Evolutionary conservation across 83 land plant species (phyloP), one percentile per base, ranked within the genome.

Genomic region (Isoetes engelmannii): DNA sequence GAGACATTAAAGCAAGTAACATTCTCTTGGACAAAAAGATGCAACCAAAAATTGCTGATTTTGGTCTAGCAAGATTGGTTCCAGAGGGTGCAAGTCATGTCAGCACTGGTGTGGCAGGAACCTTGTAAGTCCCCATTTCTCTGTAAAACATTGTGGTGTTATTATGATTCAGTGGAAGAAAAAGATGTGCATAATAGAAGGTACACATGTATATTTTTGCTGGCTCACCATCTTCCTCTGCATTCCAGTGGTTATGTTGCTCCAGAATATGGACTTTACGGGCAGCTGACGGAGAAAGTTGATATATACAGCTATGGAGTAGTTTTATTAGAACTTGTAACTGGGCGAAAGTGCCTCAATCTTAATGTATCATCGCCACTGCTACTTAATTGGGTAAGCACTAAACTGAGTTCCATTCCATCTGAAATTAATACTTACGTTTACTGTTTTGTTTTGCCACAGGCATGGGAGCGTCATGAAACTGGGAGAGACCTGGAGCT

Each of bases 21-120:
- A 28, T 28, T 28, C 37, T 28, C 37, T 28, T 28, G 37, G 37
- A 28, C 37, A 28, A 28, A 28, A 28, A 28, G 37, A 28, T 28
- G 37, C 37, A 28, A 28, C 69, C 81, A 0, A 79, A 79, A 57
- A 74, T 79, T 13, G 61, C 77, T 12, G 81, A 79, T 57, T 79
- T 79, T 49, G 81, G 81, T 8, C 53, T 79, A 12, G 81, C 81
- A 57, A 66, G 77, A 19, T 56, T 15, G 7, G 68, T 79, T 15
- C 62, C 63, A 3, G 81, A 69, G 41, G 81, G 44, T 69, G 73
- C 69, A 55, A 79, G 77, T 45, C 81, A 74, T 74, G 51, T 74
- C 21, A 79, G 77, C 47, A 79, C 81, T 63, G 69, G 77, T 15
- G 8, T 79, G 12, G 81, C 73, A 4, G 81, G 77, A 69, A 79